Conservation (phyloP, 306 rosid genomes). For the Cyamopsis tetragonoloba region DNA sequence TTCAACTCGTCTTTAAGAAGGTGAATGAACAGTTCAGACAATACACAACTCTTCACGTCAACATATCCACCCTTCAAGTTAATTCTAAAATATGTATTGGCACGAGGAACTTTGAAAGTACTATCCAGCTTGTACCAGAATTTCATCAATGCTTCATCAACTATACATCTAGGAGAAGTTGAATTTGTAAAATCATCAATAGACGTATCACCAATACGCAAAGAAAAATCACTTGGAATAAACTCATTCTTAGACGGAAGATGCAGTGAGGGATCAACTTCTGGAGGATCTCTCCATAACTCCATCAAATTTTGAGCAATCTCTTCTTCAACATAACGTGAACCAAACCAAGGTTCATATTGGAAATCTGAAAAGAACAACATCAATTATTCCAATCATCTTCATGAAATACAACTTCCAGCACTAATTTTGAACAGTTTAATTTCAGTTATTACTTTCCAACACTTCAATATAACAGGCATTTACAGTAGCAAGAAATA, state of each 20-base stretch:
- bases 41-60: constrained; percentile 50
- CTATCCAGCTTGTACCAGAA: constrained; percentile 87
- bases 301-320: constrained; percentile 63
- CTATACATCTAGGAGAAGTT: constrained; percentile 66
- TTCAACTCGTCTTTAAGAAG: constrained; percentile 90
- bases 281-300: constrained; percentile 78
- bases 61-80: constrained; percentile 84
- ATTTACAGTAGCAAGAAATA: neutral
- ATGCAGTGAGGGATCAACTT: constrained; percentile 65
- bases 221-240: constrained; percentile 87
- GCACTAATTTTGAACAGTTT: constrained; percentile 1
- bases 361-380: constrained; percentile 51
- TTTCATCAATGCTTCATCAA: constrained; percentile 82
- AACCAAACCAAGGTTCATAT: constrained; percentile 92
- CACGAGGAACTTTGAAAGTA: constrained; percentile 87
- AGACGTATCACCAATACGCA: constrained; percentile 40
- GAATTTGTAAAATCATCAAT: constrained; percentile 34
- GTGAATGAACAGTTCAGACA: constrained; percentile 69
- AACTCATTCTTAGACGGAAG: constrained; percentile 89
- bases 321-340: constrained; percentile 70
- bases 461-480: constrained; percentile 11
- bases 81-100: constrained; percentile 80
- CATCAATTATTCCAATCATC: constrained; percentile 22
- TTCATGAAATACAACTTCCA: constrained; percentile 15
- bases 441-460: constrained; percentile 3